Base-by-base conservation (phyloP, 495 filamentous ascomycete genomes). In the Xeromyces bisporus region DNA sequence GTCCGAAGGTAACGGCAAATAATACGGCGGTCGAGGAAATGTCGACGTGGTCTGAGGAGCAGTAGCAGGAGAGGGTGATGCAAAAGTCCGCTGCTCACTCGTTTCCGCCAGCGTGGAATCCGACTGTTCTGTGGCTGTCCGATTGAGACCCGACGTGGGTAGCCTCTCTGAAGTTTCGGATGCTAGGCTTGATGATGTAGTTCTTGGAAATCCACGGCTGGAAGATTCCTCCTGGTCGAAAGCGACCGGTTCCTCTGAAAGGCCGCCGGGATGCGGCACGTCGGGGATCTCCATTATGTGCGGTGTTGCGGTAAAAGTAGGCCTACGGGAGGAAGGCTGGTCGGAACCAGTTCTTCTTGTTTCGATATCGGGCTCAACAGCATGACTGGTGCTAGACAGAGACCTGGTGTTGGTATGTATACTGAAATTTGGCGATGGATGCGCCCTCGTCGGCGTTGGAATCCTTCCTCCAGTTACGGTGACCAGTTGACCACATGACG, bases 1-100 rank as follows among this genome's bases (percentile, higher is more conserved):
- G 3, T 37, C 39, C 3, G 44, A 34, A 1, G 47, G 41, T 7
- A 35, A 5, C 11, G 38, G 26, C 6, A 47, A 37, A 24, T 46
- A 47, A 26, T 43, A 58, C 3, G 49, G 17, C 1, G 45, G 9
- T 21, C 20, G 20, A 21, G 20, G 20, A 9, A 21, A 21, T 21
- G 20, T 9, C 9, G 20, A 4, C 4, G 20, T 21, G n/a, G n/a
- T n/a, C n/a, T n/a, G n/a, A n/a, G n/a, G n/a, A n/a, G n/a, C n/a
- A n/a, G n/a, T n/a, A n/a, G n/a, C n/a, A 5, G 20, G 20, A 5
- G 20, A 5, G 9, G 20, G 5, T 4, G 20, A 21, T 21, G 4
- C 20, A 9, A 21, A 21, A 9, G 9, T 9, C 9, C 9, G 4
- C 9, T 21, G 20, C 20, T 21, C 20, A 9, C 20, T 21, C 4